A percentile compares a stretch with the other conserved stretches of the same genome.
phyloP scores from a whole-genome alignment of 495 filamentous ascomycete species.

The Tricharina praecox region DNA sequence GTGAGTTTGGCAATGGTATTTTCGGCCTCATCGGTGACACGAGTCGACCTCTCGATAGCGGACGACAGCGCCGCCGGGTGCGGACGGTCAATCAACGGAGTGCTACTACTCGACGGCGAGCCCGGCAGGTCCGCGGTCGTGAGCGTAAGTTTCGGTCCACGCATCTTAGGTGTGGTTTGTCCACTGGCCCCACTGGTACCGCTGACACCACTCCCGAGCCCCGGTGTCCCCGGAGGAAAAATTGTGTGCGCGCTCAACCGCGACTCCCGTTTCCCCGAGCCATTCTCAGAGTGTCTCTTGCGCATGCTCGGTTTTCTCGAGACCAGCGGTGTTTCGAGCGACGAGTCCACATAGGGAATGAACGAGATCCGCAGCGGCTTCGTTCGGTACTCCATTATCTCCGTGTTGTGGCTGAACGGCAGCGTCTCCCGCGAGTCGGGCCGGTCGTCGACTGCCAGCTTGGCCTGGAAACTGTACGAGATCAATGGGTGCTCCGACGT shows the following conservation, averaged over 20 bases:
- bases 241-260: background rate
- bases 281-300: background rate
- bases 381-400: constrained; percentile 14
- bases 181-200: no score
- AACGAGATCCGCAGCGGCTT: constrained; percentile 24
- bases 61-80: constrained; percentile 13
- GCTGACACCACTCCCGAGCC: background rate
- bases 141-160: constrained; percentile 23
- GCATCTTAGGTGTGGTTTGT: constrained; percentile 9
- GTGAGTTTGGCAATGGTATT: constrained; percentile 20
- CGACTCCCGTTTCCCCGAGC: background rate
- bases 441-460: constrained; percentile 1
- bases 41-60: constrained; percentile 8
- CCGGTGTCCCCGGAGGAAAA: background rate
- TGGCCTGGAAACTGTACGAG: constrained; percentile 17
- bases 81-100: constrained; percentile 19
- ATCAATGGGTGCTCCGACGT: constrained; percentile 20
- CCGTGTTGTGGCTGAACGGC: constrained; percentile 4
- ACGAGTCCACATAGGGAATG: constrained; percentile 25
- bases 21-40: constrained; percentile 21
- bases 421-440: constrained; percentile 3
- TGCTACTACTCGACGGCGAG: constrained; percentile 21
- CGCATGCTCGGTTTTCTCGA: constrained; percentile 4
- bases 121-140: constrained; percentile 23
- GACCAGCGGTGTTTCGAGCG: constrained; percentile 14